Conservation (phyloP, 2,329 filamentous ascomycete genomes). For the Alternaria alternata region DNA sequence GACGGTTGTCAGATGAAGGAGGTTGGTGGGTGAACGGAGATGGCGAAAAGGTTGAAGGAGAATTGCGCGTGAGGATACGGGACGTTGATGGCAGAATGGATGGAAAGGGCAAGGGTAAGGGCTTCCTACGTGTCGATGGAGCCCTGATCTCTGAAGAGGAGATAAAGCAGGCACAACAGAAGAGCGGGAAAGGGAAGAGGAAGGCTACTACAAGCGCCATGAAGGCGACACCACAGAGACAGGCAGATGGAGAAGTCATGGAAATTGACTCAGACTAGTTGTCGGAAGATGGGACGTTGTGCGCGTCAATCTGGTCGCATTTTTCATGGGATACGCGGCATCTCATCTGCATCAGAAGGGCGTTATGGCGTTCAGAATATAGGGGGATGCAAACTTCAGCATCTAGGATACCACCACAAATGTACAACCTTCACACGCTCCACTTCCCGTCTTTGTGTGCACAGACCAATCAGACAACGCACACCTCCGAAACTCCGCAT, state of each 20-base stretch:
- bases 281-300: neutral
- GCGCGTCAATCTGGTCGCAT: neutral
- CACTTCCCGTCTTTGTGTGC: conserved; percentile 5
- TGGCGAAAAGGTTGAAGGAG: conserved; percentile 64
- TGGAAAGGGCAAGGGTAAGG: conserved; percentile 73
- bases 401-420: conserved; percentile 19
- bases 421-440: conserved; percentile 4
- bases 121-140: conserved; percentile 85
- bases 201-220: conserved; percentile 15
- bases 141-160: conserved; percentile 78
- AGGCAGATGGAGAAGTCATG: conserved; percentile 17
- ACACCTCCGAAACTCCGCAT: conserved; percentile 30
- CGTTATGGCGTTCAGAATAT: conserved; percentile 14
- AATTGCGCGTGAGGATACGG: conserved; percentile 77
- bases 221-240: conserved; percentile 5
- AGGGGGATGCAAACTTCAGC: conserved; percentile 10
- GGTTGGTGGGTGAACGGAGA: conserved; percentile 79
- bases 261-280: conserved; percentile 14
- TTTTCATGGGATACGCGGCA: neutral
- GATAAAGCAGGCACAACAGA: conserved; percentile 57
- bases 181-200: conserved; percentile 20
- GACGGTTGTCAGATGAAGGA: conserved; percentile 54
- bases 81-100: conserved; percentile 77
- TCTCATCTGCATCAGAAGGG: conserved; percentile 10
- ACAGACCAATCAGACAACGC: conserved; percentile 24